Evolutionary conservation across 139 green algal species (phyloP), one percentile per base, ranked within the genome.

Genomic region (Haematococcus lacustris): DNA sequence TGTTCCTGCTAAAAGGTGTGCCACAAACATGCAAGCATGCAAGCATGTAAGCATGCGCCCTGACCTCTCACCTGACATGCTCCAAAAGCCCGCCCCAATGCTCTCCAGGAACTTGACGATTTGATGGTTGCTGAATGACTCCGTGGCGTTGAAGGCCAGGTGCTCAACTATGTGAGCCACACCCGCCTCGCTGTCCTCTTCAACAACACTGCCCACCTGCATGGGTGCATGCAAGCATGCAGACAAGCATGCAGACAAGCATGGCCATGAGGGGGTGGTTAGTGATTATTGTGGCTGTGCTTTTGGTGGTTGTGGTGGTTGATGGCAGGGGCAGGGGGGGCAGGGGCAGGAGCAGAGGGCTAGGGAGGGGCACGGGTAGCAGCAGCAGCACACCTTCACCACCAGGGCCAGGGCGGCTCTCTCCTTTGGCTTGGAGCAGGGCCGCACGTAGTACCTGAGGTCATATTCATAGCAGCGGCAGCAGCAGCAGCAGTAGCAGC

Each of bases 151-250:
- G 82, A 97, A 97, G 1, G 91, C 91, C 57, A 97, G 78, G 80
- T 97, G 91, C 82, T 97, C 91, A 40, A 95, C 64, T 39, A 97
- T 92, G 82, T 97, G 92, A 0, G 92, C 91, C 17, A 96, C 67
- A 13, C 88, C 88, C 23, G 73, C 77, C 73, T 94, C 91, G 17
- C 86, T 40, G 9, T 95, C 89, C 23, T 79, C 73, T 78, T 96
- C 91, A 5, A 80, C 71, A 1, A 91, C 78, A 35, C 80, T 90
- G 30, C 88, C 84, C 23, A 87, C 76, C 28, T 60, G 39, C 30
- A 76, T 35, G 34, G 5, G 63, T 9, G 6, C 30, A 13, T 33
- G 28, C 28, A 17, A 68, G 9, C 62, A 41, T 41, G 62, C 62
- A 68, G 30, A 68, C 34, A 40, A 9, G 34, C 3, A 3, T 21